Evolutionary conservation across 768 basidiomycete species (phyloP), one percentile per base, ranked within the genome.

Genomic region (Imleria badia): DNA sequence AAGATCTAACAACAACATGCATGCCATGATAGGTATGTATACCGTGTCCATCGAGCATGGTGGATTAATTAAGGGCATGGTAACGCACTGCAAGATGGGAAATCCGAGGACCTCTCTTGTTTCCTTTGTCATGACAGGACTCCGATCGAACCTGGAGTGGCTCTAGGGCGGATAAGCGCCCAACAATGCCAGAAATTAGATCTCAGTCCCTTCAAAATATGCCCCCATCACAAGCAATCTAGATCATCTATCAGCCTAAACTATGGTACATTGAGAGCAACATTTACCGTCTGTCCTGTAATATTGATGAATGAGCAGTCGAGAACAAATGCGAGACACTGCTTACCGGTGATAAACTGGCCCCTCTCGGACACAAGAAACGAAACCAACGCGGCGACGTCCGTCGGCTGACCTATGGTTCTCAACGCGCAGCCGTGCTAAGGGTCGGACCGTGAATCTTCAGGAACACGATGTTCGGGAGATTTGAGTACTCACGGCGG

Each of bases 181-280:
- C n/a, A n/a, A n/a, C n/a, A n/a, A n/a, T n/a, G n/a, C n/a, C n/a
- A n/a, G n/a, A n/a, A n/a, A n/a, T 23, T 6, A 6, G 26, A 26
- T 26, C 17, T 39, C 19, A 17, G 19, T n/a, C 38, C 5, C 11
- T 10, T 29, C 20, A 42, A 26, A 51, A 51, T 51, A 51, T 34
- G 6, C 40, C 49, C 17, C 49, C 40, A 34, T 51, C 49, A 26
- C 49, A 51, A 14, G 49, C 49, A n/a, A 51, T n/a, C 49, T 51
- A 33, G 3, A 13, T 17, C 31, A 51, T 6, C 20, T 22, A 51
- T 51, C 12, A 51, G 31, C 12, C 3, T 6, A 6, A 50, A 17
- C 10, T 2, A 34, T 19, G 22, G 26, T 26, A 26, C 3, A 33
- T n/a, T 30, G 9, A 34, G 19, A 3, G 19, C 23, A 6, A 17